These are phyloP conservation scores for Smallanthus sonchifolius DNA, from an alignment of 129 eudicot genomes.

Conservation along the genomic window DNA sequence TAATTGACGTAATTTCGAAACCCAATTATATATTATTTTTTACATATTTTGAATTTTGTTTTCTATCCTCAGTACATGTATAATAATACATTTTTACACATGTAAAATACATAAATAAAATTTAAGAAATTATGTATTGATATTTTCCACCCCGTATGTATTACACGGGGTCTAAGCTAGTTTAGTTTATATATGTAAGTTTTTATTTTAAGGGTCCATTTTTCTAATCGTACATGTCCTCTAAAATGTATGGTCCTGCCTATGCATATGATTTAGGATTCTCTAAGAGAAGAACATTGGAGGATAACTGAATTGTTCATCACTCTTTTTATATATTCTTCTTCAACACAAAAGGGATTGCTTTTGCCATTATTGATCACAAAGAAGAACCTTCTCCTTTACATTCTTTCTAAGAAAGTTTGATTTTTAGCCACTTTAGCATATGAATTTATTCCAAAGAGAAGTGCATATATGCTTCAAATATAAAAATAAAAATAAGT, in stretches of 20 bases:
- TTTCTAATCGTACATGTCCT: neutral
- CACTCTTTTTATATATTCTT: slow-evolving; percentile 6
- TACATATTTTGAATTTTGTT: too few species aligned
- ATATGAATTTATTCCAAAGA: neutral
- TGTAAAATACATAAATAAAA: too few species aligned
- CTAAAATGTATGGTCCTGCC: too few species aligned
- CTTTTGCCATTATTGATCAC: slow-evolving; percentile 1
- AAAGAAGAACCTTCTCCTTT: neutral
- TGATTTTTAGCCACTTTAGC: neutral
- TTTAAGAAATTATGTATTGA: too few species aligned
- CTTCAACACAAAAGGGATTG: neutral
- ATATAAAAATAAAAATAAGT: neutral
- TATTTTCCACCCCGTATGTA: too few species aligned
- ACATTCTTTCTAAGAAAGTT: neutral
- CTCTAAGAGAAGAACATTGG: neutral
- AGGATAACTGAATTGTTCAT: neutral
- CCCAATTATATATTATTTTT: too few species aligned
- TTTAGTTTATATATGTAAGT: too few species aligned
- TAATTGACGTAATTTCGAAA: too few species aligned
- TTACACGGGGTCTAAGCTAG: too few species aligned
- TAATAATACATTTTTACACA: too few species aligned
- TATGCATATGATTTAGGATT: neutral
- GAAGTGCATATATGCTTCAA: neutral
- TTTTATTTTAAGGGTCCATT: neutral
- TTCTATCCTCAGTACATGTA: too few species aligned